These are phyloP conservation scores for Ajuga reptans DNA, from an alignment of 305 asterid genomes.

Conservation along the genomic window DNA sequence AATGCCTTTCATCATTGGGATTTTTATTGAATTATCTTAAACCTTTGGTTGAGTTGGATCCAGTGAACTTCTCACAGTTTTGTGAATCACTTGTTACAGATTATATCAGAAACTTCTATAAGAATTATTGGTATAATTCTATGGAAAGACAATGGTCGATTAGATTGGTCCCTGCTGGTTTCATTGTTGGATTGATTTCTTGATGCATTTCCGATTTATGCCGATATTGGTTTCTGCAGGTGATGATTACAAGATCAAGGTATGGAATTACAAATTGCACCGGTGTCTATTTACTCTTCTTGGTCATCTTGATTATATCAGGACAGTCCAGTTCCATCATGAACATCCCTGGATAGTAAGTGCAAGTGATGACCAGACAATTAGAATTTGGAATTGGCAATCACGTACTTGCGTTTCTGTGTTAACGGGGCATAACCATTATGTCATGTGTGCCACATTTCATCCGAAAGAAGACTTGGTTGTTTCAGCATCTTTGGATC, in stretches of 20 bases:
- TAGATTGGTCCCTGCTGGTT: background rate
- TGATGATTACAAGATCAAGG: no score
- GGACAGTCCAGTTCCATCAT: conserved; percentile 91
- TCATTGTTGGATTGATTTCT: background rate
- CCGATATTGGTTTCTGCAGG: conserved; percentile 42
- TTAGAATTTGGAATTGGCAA: conserved; percentile 98
- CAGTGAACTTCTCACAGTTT: background rate
- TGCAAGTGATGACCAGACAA: conserved; percentile 97
- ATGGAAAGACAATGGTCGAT: background rate
- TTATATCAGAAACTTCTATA: background rate
- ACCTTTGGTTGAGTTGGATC: background rate
- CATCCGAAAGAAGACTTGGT: conserved; percentile 95
- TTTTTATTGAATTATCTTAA: background rate
- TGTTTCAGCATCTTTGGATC: conserved; percentile 97
- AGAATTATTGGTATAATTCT: background rate
- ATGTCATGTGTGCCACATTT: conserved; percentile 94
- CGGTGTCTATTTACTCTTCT: no score
- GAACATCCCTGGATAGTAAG: conserved; percentile 97
- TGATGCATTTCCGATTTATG: background rate
- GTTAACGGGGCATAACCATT: conserved; percentile 94
- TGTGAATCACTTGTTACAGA: background rate
- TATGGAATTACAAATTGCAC: no score
- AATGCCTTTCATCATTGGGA: no score
- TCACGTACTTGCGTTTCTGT: conserved; percentile 94
- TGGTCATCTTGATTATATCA: no score